These are phyloP conservation scores for Colletotrichum simmondsii DNA, from an alignment of 2,329 filamentous ascomycete species.

Conservation along the genomic window DNA sequence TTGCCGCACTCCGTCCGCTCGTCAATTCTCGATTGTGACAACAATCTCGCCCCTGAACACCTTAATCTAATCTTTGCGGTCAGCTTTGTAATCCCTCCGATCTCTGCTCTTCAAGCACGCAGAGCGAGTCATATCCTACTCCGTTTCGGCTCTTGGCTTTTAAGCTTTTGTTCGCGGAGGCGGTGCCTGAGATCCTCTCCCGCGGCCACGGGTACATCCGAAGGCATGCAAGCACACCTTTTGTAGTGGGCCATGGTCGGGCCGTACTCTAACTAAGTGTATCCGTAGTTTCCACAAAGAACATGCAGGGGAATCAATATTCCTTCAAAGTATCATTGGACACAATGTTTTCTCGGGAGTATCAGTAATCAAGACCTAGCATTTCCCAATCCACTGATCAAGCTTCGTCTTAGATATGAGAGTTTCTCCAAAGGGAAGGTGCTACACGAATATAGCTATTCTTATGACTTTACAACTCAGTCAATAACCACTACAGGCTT, in stretches of 20 bases:
- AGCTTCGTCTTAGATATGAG: neutral
- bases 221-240: neutral
- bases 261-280: neutral
- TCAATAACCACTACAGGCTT: neutral
- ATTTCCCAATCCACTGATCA: neutral
- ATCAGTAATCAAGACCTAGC: neutral
- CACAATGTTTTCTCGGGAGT: neutral
- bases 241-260: neutral
- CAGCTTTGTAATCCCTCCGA: neutral
- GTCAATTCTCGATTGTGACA: neutral
- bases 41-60: neutral
- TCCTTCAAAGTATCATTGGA: neutral
- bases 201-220: neutral
- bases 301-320: neutral
- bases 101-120: neutral
- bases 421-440: neutral
- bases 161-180: neutral
- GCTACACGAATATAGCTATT: neutral
- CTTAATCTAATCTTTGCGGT: neutral
- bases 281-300: no score
- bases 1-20: neutral
- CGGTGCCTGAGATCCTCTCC: neutral
- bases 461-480: neutral
- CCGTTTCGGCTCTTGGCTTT: neutral
- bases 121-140: neutral